Conservation (phyloP, 1,284 basidiomycete genomes). For the Vanrija humicola region DNA sequence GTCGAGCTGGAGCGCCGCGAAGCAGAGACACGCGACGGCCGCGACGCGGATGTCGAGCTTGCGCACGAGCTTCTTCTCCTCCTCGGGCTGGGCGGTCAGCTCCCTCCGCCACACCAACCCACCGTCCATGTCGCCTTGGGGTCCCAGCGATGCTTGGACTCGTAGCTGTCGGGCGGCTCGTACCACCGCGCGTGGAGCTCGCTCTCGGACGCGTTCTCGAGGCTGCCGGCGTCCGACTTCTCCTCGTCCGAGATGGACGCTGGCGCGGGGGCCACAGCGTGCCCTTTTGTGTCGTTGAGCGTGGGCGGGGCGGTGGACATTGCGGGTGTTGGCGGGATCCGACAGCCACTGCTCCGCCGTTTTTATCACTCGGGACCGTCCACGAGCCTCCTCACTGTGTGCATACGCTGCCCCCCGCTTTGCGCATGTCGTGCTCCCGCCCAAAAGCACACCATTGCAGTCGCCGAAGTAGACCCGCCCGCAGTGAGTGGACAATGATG, state of each 20-base stretch:
- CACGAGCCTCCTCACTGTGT: no score
- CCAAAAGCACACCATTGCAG: no score
- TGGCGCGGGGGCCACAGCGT: slow-evolving; percentile 13
- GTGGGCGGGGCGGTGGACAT: background rate
- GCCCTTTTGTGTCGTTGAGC: slow-evolving; percentile 3
- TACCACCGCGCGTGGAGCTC: slow-evolving; percentile 13
- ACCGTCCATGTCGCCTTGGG: slow-evolving; percentile 39
- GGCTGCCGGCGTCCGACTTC: slow-evolving; percentile 11
- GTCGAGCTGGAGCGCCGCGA: slow-evolving; percentile 36
- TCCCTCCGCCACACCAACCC: no score
- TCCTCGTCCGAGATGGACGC: background rate
- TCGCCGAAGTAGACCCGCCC: no score
- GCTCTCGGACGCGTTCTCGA: background rate
- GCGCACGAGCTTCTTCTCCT: slow-evolving; percentile 31
- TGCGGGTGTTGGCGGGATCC: no score
- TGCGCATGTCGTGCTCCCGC: no score
- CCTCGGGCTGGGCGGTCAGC: slow-evolving; percentile 13
- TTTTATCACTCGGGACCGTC: no score
- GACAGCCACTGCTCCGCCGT: no score
- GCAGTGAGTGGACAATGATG: no score
- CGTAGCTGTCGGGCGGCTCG: slow-evolving; percentile 32
- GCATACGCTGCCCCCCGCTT: no score
- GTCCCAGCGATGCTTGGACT: slow-evolving; percentile 42
- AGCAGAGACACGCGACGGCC: slow-evolving; percentile 30
- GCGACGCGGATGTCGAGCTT: slow-evolving; percentile 26